Base-by-base conservation (phyloP, 2,329 filamentous ascomycete species). In the Alternaria gaisen region DNA sequence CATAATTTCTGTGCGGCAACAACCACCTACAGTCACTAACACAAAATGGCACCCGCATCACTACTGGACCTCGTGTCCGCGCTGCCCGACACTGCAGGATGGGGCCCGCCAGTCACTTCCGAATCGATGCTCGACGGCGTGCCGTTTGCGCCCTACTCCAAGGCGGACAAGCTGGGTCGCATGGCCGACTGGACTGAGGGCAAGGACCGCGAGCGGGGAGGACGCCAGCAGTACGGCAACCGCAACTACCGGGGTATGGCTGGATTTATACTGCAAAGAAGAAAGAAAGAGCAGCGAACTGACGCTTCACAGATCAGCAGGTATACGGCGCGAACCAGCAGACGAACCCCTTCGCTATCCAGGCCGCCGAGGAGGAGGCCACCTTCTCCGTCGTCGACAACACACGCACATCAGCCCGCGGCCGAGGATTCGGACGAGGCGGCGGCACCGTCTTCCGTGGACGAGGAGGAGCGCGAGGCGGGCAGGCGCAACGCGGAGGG, bases 131-230 rank as follows among this genome's bases (percentile, higher is more conserved):
- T 98, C 74, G 90, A 97, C 79, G 95, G 95, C 78, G 93, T 98
- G 51, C 95, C 95, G 40, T 99, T 97, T 81, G 95, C 95, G 72
- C 95, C 95, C 63, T 99, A 95, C 85, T 97, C 94, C 70, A 99
- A 99, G 83, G 93, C 93, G 79, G 95, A 99, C 85, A 98, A 97
- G 87, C 86, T 99, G 62, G 95, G 95, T 77, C 94, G 95, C 80
- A 98, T 99, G 94, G 95, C 95, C 63, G 95, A 99, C 85, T 99
- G 95, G 95, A 97, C 94, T 48, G 95, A 97, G 78, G 89, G 91
- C 80, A 97, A 97, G 83, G 87, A 88, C 70, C 77, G 84, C 56
- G 92, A 95, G 63, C 85, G 93, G 75, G 91, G 91, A 70, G 92
- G 93, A 64, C 86, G 94, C 78, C 89, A 91, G 80, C 92, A 95